These are phyloP conservation scores for Calonectria multiphialidica DNA, from an alignment of 2,329 filamentous ascomycete species.

Conservation along the genomic window DNA sequence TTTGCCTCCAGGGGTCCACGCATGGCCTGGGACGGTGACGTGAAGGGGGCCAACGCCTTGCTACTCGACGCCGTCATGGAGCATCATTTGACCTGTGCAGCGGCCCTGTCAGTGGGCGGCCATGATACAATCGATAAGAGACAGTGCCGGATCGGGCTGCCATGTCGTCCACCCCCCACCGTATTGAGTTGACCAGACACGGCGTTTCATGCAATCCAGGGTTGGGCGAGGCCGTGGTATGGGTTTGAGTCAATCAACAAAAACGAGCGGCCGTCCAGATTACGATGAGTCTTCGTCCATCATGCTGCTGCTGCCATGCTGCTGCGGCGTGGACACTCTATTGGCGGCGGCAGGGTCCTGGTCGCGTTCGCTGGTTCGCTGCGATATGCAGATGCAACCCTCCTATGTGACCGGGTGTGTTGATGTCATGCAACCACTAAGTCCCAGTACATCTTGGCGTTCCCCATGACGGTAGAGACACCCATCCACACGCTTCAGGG, in stretches of 20 bases:
- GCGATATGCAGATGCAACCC: constrained; percentile 7
- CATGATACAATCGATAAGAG: constrained; percentile 35
- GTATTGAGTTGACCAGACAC: neutral
- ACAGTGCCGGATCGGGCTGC: neutral
- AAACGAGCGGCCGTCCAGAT: neutral
- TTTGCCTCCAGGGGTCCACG: constrained; percentile 33
- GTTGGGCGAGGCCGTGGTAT: neutral
- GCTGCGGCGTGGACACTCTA: neutral
- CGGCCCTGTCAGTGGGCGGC: constrained; percentile 30
- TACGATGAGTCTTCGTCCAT: neutral
- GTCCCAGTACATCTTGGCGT: neutral
- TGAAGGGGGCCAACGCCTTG: constrained; percentile 24
- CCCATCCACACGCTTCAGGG: constrained; percentile 7
- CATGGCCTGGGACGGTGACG: constrained; percentile 25
- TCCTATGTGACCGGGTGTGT: neutral
- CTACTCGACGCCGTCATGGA: constrained; percentile 15
- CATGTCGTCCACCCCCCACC: constrained; percentile 26
- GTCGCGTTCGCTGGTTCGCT: neutral
- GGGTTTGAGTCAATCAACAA: constrained; percentile 7
- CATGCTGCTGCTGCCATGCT: neutral
- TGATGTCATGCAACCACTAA: constrained; percentile 2
- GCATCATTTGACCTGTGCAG: constrained; percentile 42
- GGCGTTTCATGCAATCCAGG: constrained; percentile 2
- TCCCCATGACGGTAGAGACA: constrained; percentile 8
- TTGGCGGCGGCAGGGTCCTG: neutral